Conservation (phyloP, 495 filamentous ascomycete genomes). For the Aspergillus nanangensis region DNA sequence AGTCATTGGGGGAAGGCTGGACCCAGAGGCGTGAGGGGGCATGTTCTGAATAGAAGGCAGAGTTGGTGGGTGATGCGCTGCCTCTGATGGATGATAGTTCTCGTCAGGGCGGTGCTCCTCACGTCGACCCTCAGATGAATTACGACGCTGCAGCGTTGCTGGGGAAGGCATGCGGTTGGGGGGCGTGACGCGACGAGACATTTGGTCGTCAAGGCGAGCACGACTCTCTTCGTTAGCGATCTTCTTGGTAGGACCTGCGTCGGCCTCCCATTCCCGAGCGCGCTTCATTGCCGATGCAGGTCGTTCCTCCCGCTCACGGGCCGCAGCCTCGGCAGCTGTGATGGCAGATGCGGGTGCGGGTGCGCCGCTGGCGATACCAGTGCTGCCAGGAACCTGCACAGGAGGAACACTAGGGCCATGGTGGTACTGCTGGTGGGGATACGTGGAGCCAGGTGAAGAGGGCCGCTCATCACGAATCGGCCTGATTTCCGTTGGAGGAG, state of each 20-base stretch:
- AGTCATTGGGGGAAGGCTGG: conserved; percentile 52
- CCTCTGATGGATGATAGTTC: conserved; percentile 83
- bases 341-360: conserved; percentile 70
- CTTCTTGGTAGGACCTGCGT: conserved; percentile 69
- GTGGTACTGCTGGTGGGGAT: conserved; percentile 73
- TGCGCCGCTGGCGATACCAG: conserved; percentile 72
- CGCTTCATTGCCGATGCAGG: conserved; percentile 78
- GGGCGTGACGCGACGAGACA: conserved; percentile 68
- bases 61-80: conserved; percentile 78
- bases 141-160: conserved; percentile 65
- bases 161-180: conserved; percentile 56
- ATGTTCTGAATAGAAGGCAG: conserved; percentile 69
- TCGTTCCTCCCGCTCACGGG: conserved; percentile 79
- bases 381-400: conserved; percentile 58
- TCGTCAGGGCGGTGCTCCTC: conserved; percentile 70
- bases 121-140: conserved; percentile 69
- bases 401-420: conserved; percentile 60
- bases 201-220: conserved; percentile 78
- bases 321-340: conserved; percentile 69
- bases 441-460: conserved; percentile 76
- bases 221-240: conserved; percentile 82
- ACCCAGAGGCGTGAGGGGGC: conserved; percentile 50
- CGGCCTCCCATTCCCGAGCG: conserved; percentile 81
- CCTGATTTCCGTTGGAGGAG: conserved; percentile 77
- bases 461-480: conserved; percentile 82